Evolutionary conservation across 345 rosid genomes (phyloP).

Genomic region (Citrus glauca): DNA sequence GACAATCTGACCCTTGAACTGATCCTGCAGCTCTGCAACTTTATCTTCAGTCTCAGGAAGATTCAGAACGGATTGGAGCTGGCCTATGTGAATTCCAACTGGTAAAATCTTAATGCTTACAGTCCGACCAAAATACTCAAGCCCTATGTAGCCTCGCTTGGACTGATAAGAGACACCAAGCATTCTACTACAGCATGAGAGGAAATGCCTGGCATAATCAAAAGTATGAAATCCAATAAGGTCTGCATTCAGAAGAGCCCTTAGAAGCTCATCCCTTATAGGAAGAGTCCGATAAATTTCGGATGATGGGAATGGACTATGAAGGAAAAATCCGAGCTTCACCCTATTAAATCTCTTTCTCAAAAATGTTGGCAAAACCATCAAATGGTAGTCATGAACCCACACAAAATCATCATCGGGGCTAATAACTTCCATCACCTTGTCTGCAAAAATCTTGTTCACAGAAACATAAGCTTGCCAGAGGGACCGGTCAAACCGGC

Average conservation of each 20-base stretch:
- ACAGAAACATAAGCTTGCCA: slow-evolving; percentile 95
- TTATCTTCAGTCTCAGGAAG: slow-evolving; percentile 70
- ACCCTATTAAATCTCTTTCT: slow-evolving; percentile 85
- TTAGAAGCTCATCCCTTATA: slow-evolving; percentile 73
- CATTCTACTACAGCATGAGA: slow-evolving; percentile 94
- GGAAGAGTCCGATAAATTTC: slow-evolving; percentile 92
- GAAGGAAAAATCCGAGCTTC: slow-evolving; percentile 92
- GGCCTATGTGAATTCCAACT: slow-evolving; percentile 85
- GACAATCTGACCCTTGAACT: slow-evolving; percentile 57
- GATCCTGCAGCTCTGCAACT: slow-evolving; percentile 60
- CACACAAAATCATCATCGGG: slow-evolving; percentile 94
- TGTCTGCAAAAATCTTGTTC: slow-evolving; percentile 92
- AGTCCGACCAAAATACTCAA: slow-evolving; percentile 84
- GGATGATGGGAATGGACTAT: slow-evolving; percentile 92
- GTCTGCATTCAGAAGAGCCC: slow-evolving; percentile 81
- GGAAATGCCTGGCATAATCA: slow-evolving; percentile 93
- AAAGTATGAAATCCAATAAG: slow-evolving; percentile 91
- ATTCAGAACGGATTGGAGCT: slow-evolving; percentile 71
- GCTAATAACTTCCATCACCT: slow-evolving; percentile 88
- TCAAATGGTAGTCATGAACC: slow-evolving; percentile 95
- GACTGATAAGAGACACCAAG: slow-evolving; percentile 89
- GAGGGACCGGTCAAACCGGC: slow-evolving; percentile 78
- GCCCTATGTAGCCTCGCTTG: slow-evolving; percentile 85
- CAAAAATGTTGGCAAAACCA: slow-evolving; percentile 90
- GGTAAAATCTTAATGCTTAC: slow-evolving; percentile 91